phyloP scores from a whole-genome alignment of 1,284 basidiomycete genomes.

The Cryptococcus neoformans region DNA sequence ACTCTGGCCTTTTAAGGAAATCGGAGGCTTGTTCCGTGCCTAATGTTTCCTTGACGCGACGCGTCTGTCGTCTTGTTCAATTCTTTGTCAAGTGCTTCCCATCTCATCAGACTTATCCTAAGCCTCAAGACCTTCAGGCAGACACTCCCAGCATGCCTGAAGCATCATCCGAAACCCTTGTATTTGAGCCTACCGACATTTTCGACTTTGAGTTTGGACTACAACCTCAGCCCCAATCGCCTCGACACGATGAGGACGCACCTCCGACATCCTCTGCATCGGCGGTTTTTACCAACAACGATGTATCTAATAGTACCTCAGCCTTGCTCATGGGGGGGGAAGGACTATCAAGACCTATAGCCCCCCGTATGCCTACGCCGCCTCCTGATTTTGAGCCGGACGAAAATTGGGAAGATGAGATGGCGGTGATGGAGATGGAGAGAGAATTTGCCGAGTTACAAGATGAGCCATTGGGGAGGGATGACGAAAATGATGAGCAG shows the following conservation, averaged over 20 bases:
- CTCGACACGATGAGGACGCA: not conserved
- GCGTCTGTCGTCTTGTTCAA: too few relatives aligned
- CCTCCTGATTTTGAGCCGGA: constrained; percentile 18
- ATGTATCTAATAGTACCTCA: not conserved
- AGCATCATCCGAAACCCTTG: constrained; percentile 1
- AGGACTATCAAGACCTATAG: not conserved
- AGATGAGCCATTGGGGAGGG: not conserved
- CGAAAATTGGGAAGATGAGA: constrained; percentile 30
- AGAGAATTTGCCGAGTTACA: constrained; percentile 2
- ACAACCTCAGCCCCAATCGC: not conserved
- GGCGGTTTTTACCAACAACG: not conserved
- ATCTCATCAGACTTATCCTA: too few relatives aligned
- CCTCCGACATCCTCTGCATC: not conserved
- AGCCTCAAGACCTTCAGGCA: not conserved
- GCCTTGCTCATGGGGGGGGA: not conserved
- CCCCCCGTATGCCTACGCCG: constrained; percentile 14
- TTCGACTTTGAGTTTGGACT: constrained; percentile 18
- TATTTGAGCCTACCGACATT: constrained; percentile 19
- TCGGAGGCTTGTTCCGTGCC: too few relatives aligned
- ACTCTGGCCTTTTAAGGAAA: too few relatives aligned
- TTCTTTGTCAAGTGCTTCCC: too few relatives aligned
- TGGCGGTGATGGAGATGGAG: constrained; percentile 25
- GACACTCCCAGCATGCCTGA: constrained; percentile 2
- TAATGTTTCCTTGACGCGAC: too few relatives aligned
- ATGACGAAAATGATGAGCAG: not conserved